These are phyloP conservation scores for Stagonosporopsis tanaceti DNA, from an alignment of 2,329 filamentous ascomycete genomes.

Conservation along the genomic window DNA sequence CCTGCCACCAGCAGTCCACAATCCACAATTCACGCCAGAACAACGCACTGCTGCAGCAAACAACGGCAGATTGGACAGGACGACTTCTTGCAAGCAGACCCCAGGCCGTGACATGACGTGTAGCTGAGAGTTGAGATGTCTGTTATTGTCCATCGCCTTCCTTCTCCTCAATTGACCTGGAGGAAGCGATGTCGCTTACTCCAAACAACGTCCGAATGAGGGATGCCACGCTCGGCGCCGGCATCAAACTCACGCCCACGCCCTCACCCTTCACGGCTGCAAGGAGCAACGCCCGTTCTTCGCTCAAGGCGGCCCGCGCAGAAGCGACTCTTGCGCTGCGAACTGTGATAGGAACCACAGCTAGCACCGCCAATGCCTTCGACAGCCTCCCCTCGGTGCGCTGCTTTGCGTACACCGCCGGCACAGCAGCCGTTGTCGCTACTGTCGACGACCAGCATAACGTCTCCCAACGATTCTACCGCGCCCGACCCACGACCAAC, in stretches of 20 bases:
- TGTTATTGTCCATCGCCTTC: slow-evolving; percentile 29
- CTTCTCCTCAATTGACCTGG: slow-evolving; percentile 37
- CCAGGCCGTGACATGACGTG: slow-evolving; percentile 36
- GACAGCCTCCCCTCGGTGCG: slow-evolving; percentile 75
- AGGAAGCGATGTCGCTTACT: slow-evolving; percentile 51
- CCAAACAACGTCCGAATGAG: slow-evolving; percentile 53
- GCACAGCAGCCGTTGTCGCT: slow-evolving; percentile 90
- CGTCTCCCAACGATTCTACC: slow-evolving; percentile 84
- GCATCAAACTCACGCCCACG: slow-evolving; percentile 68
- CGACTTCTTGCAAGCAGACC: slow-evolving; percentile 11
- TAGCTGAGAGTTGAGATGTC: slow-evolving; percentile 37
- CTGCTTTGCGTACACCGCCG: slow-evolving; percentile 88
- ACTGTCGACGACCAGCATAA: slow-evolving; percentile 72
- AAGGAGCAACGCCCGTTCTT: slow-evolving; percentile 70
- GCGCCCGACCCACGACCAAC: slow-evolving; percentile 76
- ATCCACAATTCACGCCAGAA: slow-evolving; percentile 22
- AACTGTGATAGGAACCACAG: slow-evolving; percentile 91
- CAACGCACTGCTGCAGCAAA: background rate
- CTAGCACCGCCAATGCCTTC: slow-evolving; percentile 83
- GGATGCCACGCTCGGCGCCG: slow-evolving; percentile 47
- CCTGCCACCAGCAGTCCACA: slow-evolving; percentile 27
- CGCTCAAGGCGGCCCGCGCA: slow-evolving; percentile 59
- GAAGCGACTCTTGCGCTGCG: slow-evolving; percentile 71
- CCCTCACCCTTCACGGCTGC: slow-evolving; percentile 66
- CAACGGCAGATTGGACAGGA: background rate